Conservation (phyloP, 2,329 filamentous ascomycete genomes). For the Trichoderma arundinaceum region DNA sequence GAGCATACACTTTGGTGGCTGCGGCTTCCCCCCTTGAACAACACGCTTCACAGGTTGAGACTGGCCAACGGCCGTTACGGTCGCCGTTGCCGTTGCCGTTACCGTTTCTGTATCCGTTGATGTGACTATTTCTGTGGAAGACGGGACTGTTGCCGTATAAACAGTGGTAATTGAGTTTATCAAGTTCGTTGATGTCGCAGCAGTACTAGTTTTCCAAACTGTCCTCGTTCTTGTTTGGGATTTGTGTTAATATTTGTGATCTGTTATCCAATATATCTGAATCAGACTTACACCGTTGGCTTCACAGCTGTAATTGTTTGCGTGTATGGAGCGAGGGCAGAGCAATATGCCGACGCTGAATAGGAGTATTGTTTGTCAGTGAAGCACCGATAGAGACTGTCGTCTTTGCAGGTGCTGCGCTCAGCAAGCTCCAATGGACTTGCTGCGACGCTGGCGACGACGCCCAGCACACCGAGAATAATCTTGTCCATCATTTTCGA, state of each 20-base stretch:
- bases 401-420: constrained; percentile 35
- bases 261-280: background rate
- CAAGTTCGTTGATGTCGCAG: constrained; percentile 21
- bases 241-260: background rate
- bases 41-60: constrained; percentile 27
- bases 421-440: constrained; percentile 30
- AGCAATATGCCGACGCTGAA: constrained; percentile 36
- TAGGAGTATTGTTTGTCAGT: constrained; percentile 34
- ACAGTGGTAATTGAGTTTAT: constrained; percentile 34
- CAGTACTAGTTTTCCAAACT: constrained; percentile 29
- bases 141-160: constrained; percentile 36
- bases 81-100: constrained; percentile 34
- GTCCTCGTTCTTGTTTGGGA: constrained; percentile 33
- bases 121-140: constrained; percentile 34
- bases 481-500: constrained; percentile 3
- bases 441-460: constrained; percentile 21
- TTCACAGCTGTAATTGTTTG: constrained; percentile 33
- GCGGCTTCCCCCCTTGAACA: background rate
- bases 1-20: constrained; percentile 36
- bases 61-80: constrained; percentile 4
- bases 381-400: constrained; percentile 37
- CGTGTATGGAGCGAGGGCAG: constrained; percentile 33
- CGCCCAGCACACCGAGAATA: constrained; percentile 26
- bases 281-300: constrained; percentile 30
- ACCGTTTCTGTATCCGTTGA: constrained; percentile 28